Percentiles rank a stretch among this genome's conserved stretches.
Conservation (phyloP, 1,139 yeast genomes). For the Debaryomyces sp. region DNA sequence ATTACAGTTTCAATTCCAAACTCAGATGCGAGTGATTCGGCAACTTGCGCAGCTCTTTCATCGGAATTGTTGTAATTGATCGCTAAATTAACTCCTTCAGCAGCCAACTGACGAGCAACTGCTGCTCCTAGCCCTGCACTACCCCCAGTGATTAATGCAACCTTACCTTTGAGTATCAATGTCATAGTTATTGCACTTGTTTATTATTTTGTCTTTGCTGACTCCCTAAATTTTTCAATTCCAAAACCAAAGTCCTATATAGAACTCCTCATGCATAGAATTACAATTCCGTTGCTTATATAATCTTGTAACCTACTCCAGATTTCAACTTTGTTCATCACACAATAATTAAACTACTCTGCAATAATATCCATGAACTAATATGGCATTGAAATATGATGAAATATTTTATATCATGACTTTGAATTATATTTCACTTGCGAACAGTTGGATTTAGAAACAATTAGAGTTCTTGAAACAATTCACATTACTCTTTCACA, state of each 20-base stretch:
- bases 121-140: conserved; percentile 25
- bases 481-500: too few relatives aligned
- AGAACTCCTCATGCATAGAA: neutral
- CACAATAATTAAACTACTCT: too few relatives aligned
- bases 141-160: conserved; percentile 24
- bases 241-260: neutral
- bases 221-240: neutral
- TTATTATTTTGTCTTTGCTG: neutral
- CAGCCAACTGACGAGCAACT: conserved; percentile 24
- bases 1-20: conserved; percentile 31
- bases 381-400: too few relatives aligned
- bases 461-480: too few relatives aligned
- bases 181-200: conserved; percentile 1
- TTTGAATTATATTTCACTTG: too few relatives aligned
- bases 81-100: conserved; percentile 12
- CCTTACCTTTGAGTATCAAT: conserved; percentile 18
- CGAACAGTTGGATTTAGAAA: too few relatives aligned
- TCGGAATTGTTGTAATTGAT: conserved; percentile 9
- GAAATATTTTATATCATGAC: too few relatives aligned
- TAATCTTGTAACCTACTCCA: neutral
- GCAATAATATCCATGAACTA: too few relatives aligned
- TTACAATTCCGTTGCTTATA: neutral
- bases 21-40: conserved; percentile 1
- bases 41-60: conserved; percentile 24
- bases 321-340: neutral